These are phyloP conservation scores for Epicoccum nigrum DNA, from an alignment of 2,329 filamentous ascomycete species.

Conservation along the genomic window DNA sequence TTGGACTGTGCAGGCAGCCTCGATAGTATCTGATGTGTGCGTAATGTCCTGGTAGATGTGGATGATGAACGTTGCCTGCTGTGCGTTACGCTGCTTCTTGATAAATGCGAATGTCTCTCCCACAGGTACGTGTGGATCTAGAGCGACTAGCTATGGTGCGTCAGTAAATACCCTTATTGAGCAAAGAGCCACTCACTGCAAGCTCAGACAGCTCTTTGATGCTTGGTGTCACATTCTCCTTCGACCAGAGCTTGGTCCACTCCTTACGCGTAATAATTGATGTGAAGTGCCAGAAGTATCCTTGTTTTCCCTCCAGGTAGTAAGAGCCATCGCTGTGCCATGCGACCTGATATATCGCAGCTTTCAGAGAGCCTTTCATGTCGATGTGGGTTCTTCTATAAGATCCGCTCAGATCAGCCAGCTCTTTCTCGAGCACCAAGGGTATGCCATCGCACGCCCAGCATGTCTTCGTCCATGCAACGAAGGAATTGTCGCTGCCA, in stretches of 20 bases:
- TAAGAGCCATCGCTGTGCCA: slow-evolving; percentile 34
- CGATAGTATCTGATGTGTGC: slow-evolving; percentile 15
- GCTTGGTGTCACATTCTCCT: background rate
- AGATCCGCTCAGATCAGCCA: slow-evolving; percentile 15
- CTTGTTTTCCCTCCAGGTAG: slow-evolving; percentile 19
- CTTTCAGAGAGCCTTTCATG: slow-evolving; percentile 21
- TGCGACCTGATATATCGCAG: slow-evolving; percentile 15
- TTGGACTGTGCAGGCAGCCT: background rate
- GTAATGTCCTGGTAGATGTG: slow-evolving; percentile 23
- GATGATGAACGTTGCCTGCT: slow-evolving; percentile 25
- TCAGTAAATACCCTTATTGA: slow-evolving; percentile 11
- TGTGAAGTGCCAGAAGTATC: slow-evolving; percentile 20
- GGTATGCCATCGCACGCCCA: slow-evolving; percentile 32
- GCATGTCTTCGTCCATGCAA: slow-evolving; percentile 26
- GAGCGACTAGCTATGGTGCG: slow-evolving; percentile 23
- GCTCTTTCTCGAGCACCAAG: slow-evolving; percentile 1
- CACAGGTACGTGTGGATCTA: slow-evolving; percentile 26
- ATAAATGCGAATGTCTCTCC: slow-evolving; percentile 37
- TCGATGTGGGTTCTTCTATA: background rate
- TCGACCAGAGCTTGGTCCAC: slow-evolving; percentile 29
- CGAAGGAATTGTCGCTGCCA: slow-evolving; percentile 29
- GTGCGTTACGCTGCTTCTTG: slow-evolving; percentile 24
- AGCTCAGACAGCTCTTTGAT: slow-evolving; percentile 19
- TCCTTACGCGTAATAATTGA: slow-evolving; percentile 12
- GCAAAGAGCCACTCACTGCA: slow-evolving; percentile 21